Evolutionary conservation across 1,284 basidiomycete genomes (phyloP).

Genomic region (Fomes fomentarius): DNA sequence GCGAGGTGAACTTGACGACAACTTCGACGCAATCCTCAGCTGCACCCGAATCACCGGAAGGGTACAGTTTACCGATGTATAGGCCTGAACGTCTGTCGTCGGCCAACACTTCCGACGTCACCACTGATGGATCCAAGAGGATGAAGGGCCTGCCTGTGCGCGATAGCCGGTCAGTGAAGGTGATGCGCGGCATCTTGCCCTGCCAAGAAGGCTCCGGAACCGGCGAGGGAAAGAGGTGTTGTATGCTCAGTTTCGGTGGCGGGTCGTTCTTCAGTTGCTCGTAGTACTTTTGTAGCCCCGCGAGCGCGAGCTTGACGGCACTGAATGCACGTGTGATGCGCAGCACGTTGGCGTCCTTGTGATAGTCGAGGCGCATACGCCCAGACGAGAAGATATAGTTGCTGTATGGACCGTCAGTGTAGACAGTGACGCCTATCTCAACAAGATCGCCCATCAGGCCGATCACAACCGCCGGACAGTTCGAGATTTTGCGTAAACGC

Average conservation of each 20-base stretch:
- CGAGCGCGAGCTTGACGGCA: neutral
- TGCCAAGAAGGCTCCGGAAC: constrained; percentile 1
- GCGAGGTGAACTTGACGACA: constrained; percentile 8
- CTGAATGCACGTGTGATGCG: constrained; percentile 3
- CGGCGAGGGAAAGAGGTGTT: constrained; percentile 6
- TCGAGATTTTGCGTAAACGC: neutral
- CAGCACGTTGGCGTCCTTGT: neutral
- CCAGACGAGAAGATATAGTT: constrained; percentile 2
- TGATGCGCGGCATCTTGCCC: neutral
- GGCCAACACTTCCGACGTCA: neutral
- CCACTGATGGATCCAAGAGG: no score
- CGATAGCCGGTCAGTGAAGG: neutral
- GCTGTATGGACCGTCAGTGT: constrained; percentile 2
- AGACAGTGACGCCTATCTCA: constrained; percentile 3
- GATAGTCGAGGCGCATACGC: neutral
- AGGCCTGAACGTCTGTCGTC: neutral
- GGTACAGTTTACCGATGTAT: neutral
- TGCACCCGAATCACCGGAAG: neutral
- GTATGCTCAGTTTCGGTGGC: neutral
- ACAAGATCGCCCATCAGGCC: constrained; percentile 1
- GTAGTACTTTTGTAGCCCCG: neutral
- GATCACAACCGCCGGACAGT: neutral
- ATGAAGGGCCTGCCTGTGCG: neutral
- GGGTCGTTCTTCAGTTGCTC: neutral
- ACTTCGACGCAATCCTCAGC: constrained; percentile 5